These are phyloP conservation scores for Leptographium galeiforme DNA, from an alignment of 2,329 filamentous ascomycete genomes.

Conservation along the genomic window DNA sequence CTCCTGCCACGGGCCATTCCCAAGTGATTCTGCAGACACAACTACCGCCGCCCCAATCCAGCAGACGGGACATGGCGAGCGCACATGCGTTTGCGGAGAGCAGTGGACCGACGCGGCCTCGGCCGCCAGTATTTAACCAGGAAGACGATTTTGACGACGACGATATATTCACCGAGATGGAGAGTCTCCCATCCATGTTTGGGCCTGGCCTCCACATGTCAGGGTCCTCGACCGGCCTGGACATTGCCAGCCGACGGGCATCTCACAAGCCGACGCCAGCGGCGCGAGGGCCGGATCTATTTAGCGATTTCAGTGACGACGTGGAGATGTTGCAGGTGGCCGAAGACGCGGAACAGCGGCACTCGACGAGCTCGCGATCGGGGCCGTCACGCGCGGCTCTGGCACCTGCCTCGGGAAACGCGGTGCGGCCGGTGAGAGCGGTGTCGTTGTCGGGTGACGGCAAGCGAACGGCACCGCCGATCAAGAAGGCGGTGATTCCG, in stretches of 20 bases:
- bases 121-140: background rate
- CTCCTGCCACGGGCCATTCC: conserved; percentile 20
- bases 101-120: background rate
- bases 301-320: conserved; percentile 22
- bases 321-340: conserved; percentile 35
- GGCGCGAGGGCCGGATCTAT: conserved; percentile 7
- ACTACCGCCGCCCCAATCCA: conserved; percentile 11
- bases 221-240: background rate
- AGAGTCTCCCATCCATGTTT: conserved; percentile 3
- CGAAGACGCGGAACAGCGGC: conserved; percentile 31
- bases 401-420: conserved; percentile 36
- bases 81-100: background rate
- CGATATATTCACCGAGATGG: conserved; percentile 10
- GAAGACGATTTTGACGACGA: conserved; percentile 14
- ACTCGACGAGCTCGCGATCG: conserved; percentile 9
- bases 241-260: background rate
- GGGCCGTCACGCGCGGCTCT: conserved; percentile 24
- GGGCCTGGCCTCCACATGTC: background rate
- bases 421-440: conserved; percentile 18
- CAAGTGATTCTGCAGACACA: conserved; percentile 42
- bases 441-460: conserved; percentile 19
- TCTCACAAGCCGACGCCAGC: background rate
- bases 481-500: conserved; percentile 24
- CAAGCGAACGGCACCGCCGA: conserved; percentile 15
- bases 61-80: background rate